Base-by-base conservation (phyloP, 2,329 filamentous ascomycete genomes). In the Cadophora sp. region DNA sequence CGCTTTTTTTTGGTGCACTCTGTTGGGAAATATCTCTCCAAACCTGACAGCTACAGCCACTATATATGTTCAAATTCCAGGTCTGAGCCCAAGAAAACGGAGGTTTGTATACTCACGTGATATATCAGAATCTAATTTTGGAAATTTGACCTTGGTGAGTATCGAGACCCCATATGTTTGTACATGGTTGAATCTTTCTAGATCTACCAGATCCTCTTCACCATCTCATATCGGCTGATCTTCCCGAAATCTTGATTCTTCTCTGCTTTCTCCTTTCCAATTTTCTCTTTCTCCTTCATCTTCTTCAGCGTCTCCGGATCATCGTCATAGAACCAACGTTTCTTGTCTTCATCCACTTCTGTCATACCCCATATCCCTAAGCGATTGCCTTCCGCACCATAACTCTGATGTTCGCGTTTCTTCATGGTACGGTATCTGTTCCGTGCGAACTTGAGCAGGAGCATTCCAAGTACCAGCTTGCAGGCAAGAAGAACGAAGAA, bases 211-310 rank as follows among this genome's bases (percentile, higher is more conserved):
- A 99, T 99, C 77, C 96, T 86, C 84, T 97, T 98, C 0, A 93
- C 93, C 96, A 98, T 97, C 77, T 94, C 93, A 81, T 97, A 99
- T 74, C 96, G 85, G 73, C 84, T 88, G 70, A 89, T 93, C 77
- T 81, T 88, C 75, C 84, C 91, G 79, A 88, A 87, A 77, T 87
- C 88, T 62, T 87, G 85, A 30, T 64, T 80, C 68, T 82, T 82
- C 41, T 80, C 81, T 27, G 84, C 84, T 71, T 85, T 89, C 70
- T 88, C 87, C 68, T 86, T 87, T 7, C 84, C 85, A 73, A 86
- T 83, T 75, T 87, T 86, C 68, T 90, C 89, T 70, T 89, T 88
- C 67, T 89, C 87, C 68, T 83, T 83, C 73, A 91, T 76, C 66
- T 83, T 83, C 73, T 83, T 84, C 67, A 92, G 76, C 0, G 88